Percentiles rank a stretch among this genome's conserved stretches.
phyloP scores from a whole-genome alignment of 371 early-diverging fungal species.

The Blastocladiella emersonii region DNA sequence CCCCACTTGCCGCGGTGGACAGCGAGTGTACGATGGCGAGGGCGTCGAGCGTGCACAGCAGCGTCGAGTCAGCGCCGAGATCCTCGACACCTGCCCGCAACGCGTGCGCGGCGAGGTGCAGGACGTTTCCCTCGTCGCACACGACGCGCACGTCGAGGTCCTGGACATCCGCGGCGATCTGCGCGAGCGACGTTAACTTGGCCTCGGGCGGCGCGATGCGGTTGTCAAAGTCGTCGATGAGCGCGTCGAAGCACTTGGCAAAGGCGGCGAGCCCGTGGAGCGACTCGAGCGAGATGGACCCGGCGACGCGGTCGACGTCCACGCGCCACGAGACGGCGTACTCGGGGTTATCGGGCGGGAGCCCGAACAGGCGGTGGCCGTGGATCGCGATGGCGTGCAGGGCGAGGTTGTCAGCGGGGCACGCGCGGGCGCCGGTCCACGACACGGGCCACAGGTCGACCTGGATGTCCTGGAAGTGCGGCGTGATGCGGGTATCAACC shows the following conservation, averaged over 20 bases:
- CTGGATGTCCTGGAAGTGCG: background rate
- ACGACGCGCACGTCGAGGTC: slow-evolving; percentile 25
- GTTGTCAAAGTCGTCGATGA: slow-evolving; percentile 57
- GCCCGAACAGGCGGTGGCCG: slow-evolving; percentile 61
- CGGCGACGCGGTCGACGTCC: slow-evolving; percentile 49
- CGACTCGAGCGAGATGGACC: slow-evolving; percentile 51
- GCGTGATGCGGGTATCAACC: background rate
- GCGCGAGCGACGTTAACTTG: background rate
- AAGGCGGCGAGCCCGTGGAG: slow-evolving; percentile 39
- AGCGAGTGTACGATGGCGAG: no score
- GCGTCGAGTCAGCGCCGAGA: background rate
- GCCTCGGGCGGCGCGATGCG: slow-evolving; percentile 23
- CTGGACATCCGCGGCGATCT: background rate
- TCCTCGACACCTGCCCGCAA: background rate
- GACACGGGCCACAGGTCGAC: background rate
- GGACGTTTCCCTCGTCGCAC: background rate
- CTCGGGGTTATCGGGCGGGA: slow-evolving; percentile 46
- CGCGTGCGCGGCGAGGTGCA: background rate
- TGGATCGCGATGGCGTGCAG: slow-evolving; percentile 37
- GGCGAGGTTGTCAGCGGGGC: background rate
- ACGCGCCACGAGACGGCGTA: slow-evolving; percentile 64
- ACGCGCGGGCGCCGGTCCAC: background rate
- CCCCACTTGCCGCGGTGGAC: no score
- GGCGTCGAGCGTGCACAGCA: no score
- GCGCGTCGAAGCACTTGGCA: slow-evolving; percentile 49